Evolutionary conservation across 1,284 basidiomycete genomes (phyloP).

Genomic region (Bondarzewia mesenterica): DNA sequence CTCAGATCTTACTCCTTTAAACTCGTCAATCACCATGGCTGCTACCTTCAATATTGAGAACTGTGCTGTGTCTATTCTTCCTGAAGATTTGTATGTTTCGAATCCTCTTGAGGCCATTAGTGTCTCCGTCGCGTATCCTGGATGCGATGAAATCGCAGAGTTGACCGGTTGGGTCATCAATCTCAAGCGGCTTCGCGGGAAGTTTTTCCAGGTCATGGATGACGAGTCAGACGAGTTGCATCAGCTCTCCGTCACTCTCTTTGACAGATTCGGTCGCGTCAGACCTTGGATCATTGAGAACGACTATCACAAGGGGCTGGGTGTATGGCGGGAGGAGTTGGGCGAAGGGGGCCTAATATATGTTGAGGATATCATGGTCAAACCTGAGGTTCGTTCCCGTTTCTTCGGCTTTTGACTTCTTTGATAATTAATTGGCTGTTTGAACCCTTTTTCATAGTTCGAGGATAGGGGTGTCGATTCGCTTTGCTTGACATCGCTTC

Average conservation of each 20-base stretch:
- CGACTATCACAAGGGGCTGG: neutral
- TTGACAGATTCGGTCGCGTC: neutral
- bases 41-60: neutral
- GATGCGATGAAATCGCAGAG: neutral
- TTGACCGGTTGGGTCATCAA: neutral
- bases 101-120: neutral
- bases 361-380: neutral
- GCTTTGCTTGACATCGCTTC: neutral
- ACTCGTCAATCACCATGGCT: neutral
- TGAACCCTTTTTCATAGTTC: neutral
- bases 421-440: neutral
- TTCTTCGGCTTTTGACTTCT: neutral
- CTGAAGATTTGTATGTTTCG: too few relatives aligned
- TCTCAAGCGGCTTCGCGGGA: neutral
- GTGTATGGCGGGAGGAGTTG: neutral
- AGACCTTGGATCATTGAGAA: neutral
- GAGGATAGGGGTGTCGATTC: neutral
- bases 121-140: neutral
- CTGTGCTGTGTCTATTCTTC: neutral
- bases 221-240: neutral
- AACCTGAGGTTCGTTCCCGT: neutral
- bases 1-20: neutral
- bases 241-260: neutral
- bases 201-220: neutral
- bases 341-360: neutral